Base-by-base conservation (phyloP, 164 flowering plant species). In the Magnolia changhungtana region DNA sequence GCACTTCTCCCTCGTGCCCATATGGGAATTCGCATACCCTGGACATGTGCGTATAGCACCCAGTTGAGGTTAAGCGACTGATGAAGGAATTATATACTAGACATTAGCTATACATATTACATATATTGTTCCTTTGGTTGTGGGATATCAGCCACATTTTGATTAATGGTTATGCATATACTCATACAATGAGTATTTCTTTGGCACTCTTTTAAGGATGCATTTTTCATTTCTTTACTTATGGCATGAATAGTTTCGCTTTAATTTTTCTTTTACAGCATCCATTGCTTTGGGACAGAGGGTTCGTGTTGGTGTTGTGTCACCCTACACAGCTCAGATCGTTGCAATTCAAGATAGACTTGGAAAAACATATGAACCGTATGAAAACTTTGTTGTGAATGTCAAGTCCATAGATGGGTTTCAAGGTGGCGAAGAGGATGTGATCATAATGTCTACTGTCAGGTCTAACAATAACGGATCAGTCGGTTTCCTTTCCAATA, bases 251-350 rank as follows among this genome's bases (percentile, higher is more conserved):
- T 37, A 37, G 45, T 37, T 37, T 37, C 0, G 45, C 23, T 21
- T 20, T 65, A 10, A 27, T 69, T 49, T 50, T 19, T 8, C 73
- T 63, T 11, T 76, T 78, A 9, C 80, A 83, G 84, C 81, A 76
- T 76, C 65, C n/a, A 8, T 31, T 70, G 20, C 27, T 1, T 24
- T 76, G 1, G 72, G 79, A 50, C 52, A 74, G 67, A 82, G 78
- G 67, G 80, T 91, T 51, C 82, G 89, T 49, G 69, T 95, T 76
- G 98, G 98, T 3, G 77, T 91, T 3, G 76, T 95, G 55, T 93
- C 95, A 0, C 98, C 98, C 0, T 84, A 89, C 66, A 69, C 81
- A 18, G 90, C 90, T 49, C 94, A 90, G 80, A 88, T 88, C 78
- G 73, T 67, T 11, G 86, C 80, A 20, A 86, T 89, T 55, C 77